A percentile compares a stretch with the other conserved stretches of the same genome.
Evolutionary conservation across 495 filamentous ascomycete genomes (phyloP).

Genomic region (Corynascus novoguineensis): DNA sequence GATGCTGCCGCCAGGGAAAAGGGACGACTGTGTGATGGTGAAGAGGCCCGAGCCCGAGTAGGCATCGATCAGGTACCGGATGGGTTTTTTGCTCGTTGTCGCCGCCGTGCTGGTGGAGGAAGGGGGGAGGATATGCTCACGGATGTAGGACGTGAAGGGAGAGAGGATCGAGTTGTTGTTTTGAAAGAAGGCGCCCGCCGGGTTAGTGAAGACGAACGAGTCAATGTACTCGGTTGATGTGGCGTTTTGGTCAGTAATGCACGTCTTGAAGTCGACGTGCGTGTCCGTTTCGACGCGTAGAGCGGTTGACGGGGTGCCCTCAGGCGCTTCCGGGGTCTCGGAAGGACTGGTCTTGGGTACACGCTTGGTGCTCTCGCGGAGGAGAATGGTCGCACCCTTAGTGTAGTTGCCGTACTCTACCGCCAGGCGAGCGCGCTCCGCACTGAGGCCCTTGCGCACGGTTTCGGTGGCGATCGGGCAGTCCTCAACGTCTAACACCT

Average conservation of each 20-base stretch:
- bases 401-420: slow-evolving; percentile 66
- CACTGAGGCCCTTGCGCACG: slow-evolving; percentile 67
- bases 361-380: slow-evolving; percentile 78
- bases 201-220: slow-evolving; percentile 78
- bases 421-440: slow-evolving; percentile 64
- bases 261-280: slow-evolving; percentile 73
- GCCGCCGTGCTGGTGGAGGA: slow-evolving; percentile 19
- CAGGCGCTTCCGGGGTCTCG: slow-evolving; percentile 10
- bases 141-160: slow-evolving; percentile 83
- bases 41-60: slow-evolving; percentile 97
- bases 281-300: slow-evolving; percentile 34
- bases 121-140: slow-evolving; percentile 63
- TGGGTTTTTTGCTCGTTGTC: slow-evolving; percentile 22
- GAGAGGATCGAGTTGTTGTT: slow-evolving; percentile 99
- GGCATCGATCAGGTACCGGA: slow-evolving; percentile 88
- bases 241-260: slow-evolving; percentile 77
- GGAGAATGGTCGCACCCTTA: slow-evolving; percentile 78
- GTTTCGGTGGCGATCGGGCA: slow-evolving; percentile 90
- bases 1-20: slow-evolving; percentile 54
- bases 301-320: slow-evolving; percentile 19
- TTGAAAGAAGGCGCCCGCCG: slow-evolving; percentile 92
- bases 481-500: slow-evolving; percentile 89
- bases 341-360: slow-evolving; percentile 46
- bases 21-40: slow-evolving; percentile 81
- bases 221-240: slow-evolving; percentile 81